These are phyloP conservation scores for Murraya koenigii DNA, from an alignment of 345 rosid genomes.

Conservation along the genomic window DNA sequence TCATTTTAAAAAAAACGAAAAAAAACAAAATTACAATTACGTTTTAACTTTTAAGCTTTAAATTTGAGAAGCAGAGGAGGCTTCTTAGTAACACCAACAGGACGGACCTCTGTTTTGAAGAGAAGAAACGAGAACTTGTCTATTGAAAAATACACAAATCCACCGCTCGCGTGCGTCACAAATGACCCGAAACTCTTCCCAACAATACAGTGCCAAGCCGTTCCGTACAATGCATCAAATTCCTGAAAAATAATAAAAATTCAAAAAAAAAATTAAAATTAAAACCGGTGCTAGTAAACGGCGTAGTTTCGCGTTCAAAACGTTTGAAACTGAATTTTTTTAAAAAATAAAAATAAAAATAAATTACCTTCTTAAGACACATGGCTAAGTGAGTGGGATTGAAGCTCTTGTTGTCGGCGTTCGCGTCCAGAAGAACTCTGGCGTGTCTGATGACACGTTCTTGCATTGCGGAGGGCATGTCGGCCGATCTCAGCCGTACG, in stretches of 20 bases:
- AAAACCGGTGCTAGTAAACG: neutral
- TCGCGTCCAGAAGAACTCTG: constrained; percentile 30
- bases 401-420: constrained; percentile 18
- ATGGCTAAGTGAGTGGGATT: constrained; percentile 40
- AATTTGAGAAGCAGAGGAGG: constrained; percentile 11
- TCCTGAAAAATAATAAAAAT: constrained; percentile 20
- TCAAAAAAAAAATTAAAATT: neutral
- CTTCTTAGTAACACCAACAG: constrained; percentile 11
- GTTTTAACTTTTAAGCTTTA: neutral
- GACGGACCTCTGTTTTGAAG: constrained; percentile 64
- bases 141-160: constrained; percentile 38
- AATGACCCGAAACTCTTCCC: constrained; percentile 46
- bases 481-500: constrained; percentile 54
- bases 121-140: constrained; percentile 53
- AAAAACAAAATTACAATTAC: neutral
- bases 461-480: constrained; percentile 45
- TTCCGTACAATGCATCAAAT: constrained; percentile 34
- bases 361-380: constrained; percentile 44
- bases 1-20: neutral
- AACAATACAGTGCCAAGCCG: constrained; percentile 56
- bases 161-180: constrained; percentile 41
- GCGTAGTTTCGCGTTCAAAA: neutral
- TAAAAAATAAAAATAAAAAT: neutral
- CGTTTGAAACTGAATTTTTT: neutral
- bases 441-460: constrained; percentile 43